Base-by-base conservation (phyloP, 306 rosid species). In the Quercus wislizeni region DNA sequence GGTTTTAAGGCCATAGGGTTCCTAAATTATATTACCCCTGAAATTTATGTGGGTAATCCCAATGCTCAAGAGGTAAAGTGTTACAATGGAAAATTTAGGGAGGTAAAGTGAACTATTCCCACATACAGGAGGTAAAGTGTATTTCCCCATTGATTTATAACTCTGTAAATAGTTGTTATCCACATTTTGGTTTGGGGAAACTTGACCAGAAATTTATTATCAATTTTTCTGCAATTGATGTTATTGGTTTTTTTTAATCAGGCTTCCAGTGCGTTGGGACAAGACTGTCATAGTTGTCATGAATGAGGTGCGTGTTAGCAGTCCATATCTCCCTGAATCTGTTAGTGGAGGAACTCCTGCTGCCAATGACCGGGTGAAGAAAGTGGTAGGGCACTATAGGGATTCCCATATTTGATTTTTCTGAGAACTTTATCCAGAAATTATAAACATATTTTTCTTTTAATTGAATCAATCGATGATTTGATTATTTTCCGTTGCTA, bases 181-280 rank as follows among this genome's bases (percentile, higher is more conserved):
- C 35, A 67, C 71, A 3, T 33, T 67, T 17, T 64, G 58, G 70
- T 61, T 71, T 56, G 35, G 19, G 8, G 28, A 35, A 55, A 49
- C 55, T 74, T 55, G 21, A 41, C 75, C 55, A 43, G 62, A 71
- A 55, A 55, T 72, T 72, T 10, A 33, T 43, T n/a, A 23, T 73
- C 69, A 4, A 27, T 20, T 70, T 76, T 55, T 20, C 54, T 63
- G 57, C 63, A 76, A 79, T 81, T 54, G 79, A 83, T 74, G 70
- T 19, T 27, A 27, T 79, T 81, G 43, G 27, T 65, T 43, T 82
- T 31, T 76, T 73, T 41, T 8, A 41, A 79, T 68, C 90, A 95
- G 99, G 91, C 99, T 95, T 84, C 99, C 99, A 14, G 99, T 95
- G 56, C 94, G 93, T 71, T 95, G 99, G 99, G 99, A 95, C 87